Evolutionary conservation across 164 flowering plant species (phyloP).

Genomic region (Magnolia officinalis): DNA sequence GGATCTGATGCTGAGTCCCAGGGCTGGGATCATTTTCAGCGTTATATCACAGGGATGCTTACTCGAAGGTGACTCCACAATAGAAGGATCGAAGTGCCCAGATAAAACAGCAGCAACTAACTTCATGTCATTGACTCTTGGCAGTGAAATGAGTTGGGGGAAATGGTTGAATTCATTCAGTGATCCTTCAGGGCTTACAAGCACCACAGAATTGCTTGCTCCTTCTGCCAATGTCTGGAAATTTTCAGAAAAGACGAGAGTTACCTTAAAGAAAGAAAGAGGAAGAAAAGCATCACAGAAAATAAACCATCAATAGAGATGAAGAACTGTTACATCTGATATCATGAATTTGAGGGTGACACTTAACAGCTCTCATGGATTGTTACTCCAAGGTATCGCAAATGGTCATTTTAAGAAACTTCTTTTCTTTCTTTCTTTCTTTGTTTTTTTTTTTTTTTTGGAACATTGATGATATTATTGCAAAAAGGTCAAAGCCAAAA

Average conservation of each 20-base stretch:
- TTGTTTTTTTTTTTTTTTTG: too few relatives aligned
- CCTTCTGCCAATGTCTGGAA: conserved; percentile 40
- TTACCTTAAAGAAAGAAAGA: not conserved
- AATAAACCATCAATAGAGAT: not conserved
- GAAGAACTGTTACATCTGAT: not conserved
- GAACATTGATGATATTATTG: too few relatives aligned
- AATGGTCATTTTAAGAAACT: too few relatives aligned
- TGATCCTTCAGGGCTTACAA: conserved; percentile 48
- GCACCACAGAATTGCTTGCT: conserved; percentile 34
- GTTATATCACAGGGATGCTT: conserved; percentile 20
- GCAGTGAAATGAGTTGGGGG: conserved; percentile 37
- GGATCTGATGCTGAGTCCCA: too few relatives aligned
- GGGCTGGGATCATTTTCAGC: too few relatives aligned
- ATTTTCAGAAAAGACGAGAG: not conserved
- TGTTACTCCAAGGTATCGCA: too few relatives aligned
- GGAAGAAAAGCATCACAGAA: not conserved
- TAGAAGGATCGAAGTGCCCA: conserved; percentile 60
- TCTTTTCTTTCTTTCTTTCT: too few relatives aligned
- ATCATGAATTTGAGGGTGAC: not conserved
- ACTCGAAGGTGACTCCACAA: conserved; percentile 56
- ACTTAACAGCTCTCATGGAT: too few relatives aligned
- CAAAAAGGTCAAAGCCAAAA: too few relatives aligned
- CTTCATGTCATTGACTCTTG: conserved; percentile 54
- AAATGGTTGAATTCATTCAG: conserved; percentile 24
- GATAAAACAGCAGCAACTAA: conserved; percentile 58